Evolutionary conservation across 2,329 filamentous ascomycete genomes (phyloP).

Genomic region (Colletotrichum caudatum): DNA sequence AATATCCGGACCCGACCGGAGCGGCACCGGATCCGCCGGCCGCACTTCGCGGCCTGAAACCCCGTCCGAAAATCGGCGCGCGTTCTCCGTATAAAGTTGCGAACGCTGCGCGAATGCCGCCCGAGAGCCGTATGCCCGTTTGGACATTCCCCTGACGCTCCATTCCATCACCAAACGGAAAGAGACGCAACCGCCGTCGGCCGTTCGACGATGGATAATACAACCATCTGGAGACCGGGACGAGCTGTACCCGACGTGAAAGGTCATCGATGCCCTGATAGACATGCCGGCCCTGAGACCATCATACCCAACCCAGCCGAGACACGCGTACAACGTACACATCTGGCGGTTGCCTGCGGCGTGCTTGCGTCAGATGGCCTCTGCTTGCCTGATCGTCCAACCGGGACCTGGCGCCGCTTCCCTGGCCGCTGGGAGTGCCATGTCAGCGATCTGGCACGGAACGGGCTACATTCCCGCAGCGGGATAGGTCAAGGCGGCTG

Average conservation of each 20-base stretch:
- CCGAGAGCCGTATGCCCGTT: not conserved
- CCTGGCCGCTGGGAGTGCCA: not conserved
- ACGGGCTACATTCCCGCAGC: not conserved
- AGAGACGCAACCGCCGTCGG: not conserved
- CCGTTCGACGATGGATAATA: accelerated
- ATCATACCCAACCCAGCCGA: not conserved
- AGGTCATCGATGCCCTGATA: not conserved
- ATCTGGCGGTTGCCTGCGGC: not conserved
- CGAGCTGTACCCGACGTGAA: not conserved
- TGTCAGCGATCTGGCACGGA: not conserved
- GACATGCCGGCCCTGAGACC: not conserved
- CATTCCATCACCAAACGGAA: too few relatives aligned
- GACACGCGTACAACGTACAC: not conserved
- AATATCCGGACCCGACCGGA: not conserved
- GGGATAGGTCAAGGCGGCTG: not conserved
- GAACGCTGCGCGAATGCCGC: accelerated
- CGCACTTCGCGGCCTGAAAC: not conserved
- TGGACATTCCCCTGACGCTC: not conserved
- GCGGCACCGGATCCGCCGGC: not conserved
- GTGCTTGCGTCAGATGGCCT: not conserved
- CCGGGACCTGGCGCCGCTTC: not conserved
- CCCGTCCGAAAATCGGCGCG: not conserved
- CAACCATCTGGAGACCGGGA: not conserved
- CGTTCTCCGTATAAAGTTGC: not conserved
- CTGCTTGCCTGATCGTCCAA: not conserved